Percentiles rank a stretch among this genome's conserved stretches.
These are phyloP conservation scores for Schizopora paradoxa DNA, from an alignment of 1,284 basidiomycete species.

Conservation along the genomic window DNA sequence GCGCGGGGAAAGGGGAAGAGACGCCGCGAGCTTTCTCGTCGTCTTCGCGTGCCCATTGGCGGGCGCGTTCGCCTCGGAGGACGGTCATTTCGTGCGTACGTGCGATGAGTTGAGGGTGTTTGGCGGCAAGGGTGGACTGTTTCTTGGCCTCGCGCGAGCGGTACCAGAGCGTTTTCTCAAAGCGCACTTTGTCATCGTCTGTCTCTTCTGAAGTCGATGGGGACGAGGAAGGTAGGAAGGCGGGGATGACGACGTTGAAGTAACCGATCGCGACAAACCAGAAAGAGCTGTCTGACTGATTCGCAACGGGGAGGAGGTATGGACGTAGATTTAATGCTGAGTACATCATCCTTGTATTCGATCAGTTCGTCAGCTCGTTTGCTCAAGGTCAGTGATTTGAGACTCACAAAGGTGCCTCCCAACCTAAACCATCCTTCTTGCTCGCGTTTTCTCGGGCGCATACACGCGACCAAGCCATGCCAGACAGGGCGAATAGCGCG, in stretches of 20 bases:
- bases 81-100: slow-evolving; percentile 60
- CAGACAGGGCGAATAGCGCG: slow-evolving; percentile 70
- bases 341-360: slow-evolving; percentile 62
- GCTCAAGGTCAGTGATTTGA: neutral
- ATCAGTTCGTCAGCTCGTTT: slow-evolving; percentile 3
- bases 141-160: slow-evolving; percentile 62
- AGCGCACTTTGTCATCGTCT: slow-evolving; percentile 25
- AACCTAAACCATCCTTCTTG: too few relatives aligned
- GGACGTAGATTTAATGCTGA: slow-evolving; percentile 72
- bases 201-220: neutral
- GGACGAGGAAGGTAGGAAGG: slow-evolving; percentile 47
- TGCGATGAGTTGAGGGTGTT: slow-evolving; percentile 52
- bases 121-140: slow-evolving; percentile 59
- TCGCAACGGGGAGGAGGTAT: slow-evolving; percentile 41
- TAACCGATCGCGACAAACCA: slow-evolving; percentile 77
- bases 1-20: slow-evolving; percentile 28
- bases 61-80: slow-evolving; percentile 52
- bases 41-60: slow-evolving; percentile 65
- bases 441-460: slow-evolving; percentile 27
- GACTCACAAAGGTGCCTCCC: slow-evolving; percentile 50
- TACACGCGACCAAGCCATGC: slow-evolving; percentile 62
- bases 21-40: slow-evolving; percentile 51
- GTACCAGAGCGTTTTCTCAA: slow-evolving; percentile 67
- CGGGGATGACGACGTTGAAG: slow-evolving; percentile 73
- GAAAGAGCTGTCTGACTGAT: slow-evolving; percentile 51